Evolutionary conservation across 1,284 basidiomycete genomes (phyloP).

Genomic region (Cystobasidiaceae sp.): DNA sequence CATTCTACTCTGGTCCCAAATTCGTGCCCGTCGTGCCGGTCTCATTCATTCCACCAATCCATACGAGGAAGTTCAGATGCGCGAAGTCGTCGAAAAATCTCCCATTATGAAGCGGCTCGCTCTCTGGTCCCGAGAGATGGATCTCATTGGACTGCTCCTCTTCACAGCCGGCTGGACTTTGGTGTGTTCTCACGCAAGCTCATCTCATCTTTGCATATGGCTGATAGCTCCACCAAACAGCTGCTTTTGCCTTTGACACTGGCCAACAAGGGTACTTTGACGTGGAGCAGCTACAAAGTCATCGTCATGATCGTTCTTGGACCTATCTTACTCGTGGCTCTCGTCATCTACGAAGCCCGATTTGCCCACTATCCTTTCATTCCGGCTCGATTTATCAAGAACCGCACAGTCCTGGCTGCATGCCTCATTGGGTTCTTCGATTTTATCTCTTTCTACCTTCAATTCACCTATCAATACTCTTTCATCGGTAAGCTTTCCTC

Average conservation of each 20-base stretch:
- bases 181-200: conserved; percentile 3
- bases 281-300: conserved; percentile 33
- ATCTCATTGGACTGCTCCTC: conserved; percentile 61
- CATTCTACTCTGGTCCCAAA: conserved; percentile 63
- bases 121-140: conserved; percentile 51
- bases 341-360: conserved; percentile 50
- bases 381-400: conserved; percentile 46
- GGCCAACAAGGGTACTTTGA: conserved; percentile 38
- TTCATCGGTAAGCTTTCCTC: conserved; percentile 26
- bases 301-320: conserved; percentile 49
- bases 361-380: conserved; percentile 50
- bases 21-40: conserved; percentile 56
- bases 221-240: conserved; percentile 51
- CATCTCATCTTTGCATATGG: too few relatives aligned
- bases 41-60: conserved; percentile 45
- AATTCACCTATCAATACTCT: conserved; percentile 40
- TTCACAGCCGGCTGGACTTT: conserved; percentile 54
- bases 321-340: conserved; percentile 48
- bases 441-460: conserved; percentile 48
- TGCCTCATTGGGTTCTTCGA: conserved; percentile 45
- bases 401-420: conserved; percentile 44
- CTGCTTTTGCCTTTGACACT: conserved; percentile 66
- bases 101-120: neutral
- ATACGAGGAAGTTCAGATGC: conserved; percentile 1
- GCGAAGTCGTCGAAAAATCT: conserved; percentile 7